These are phyloP conservation scores for Xylona heveae DNA, from an alignment of 495 filamentous ascomycete genomes.

Conservation along the genomic window DNA sequence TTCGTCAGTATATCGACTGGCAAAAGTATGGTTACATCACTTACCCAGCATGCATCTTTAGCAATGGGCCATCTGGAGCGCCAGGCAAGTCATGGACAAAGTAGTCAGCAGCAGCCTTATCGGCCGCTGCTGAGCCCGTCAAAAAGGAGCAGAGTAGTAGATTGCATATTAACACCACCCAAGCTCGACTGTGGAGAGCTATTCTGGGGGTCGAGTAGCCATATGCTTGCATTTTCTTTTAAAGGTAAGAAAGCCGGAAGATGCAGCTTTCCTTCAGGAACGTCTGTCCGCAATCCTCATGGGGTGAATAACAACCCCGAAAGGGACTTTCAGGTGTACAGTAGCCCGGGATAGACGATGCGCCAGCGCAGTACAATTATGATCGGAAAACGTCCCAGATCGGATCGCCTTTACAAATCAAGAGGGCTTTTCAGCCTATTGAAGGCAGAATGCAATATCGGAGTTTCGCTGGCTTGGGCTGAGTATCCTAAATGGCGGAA, in stretches of 20 bases:
- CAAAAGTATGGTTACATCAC: conserved; percentile 12
- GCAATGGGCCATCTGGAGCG: conserved; percentile 52
- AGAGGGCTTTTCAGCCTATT: too few relatives aligned
- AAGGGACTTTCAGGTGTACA: too few relatives aligned
- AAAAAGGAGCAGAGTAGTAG: conserved; percentile 2
- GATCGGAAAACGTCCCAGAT: too few relatives aligned
- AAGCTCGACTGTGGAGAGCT: background rate
- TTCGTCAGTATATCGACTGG: conserved; percentile 11
- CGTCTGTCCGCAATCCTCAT: too few relatives aligned
- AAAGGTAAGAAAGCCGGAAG: background rate
- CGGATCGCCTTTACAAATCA: too few relatives aligned
- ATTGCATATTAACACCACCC: conserved; percentile 1
- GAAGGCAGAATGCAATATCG: too few relatives aligned
- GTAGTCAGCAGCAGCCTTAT: conserved; percentile 63
- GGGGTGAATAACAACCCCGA: too few relatives aligned
- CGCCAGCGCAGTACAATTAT: too few relatives aligned
- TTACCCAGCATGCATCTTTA: conserved; percentile 98
- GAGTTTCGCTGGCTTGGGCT: too few relatives aligned
- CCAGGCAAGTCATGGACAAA: conserved; percentile 72
- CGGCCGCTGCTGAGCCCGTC: conserved; percentile 10
- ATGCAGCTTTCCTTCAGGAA: too few relatives aligned
- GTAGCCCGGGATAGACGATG: too few relatives aligned
- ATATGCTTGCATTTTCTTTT: conserved; percentile 1
- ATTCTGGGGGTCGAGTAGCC: background rate
- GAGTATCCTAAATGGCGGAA: too few relatives aligned